A percentile compares a stretch with the other conserved stretches of the same genome.
Evolutionary conservation across 208 protist genomes (phyloP).

Genomic region (Hexamita inflata): DNA sequence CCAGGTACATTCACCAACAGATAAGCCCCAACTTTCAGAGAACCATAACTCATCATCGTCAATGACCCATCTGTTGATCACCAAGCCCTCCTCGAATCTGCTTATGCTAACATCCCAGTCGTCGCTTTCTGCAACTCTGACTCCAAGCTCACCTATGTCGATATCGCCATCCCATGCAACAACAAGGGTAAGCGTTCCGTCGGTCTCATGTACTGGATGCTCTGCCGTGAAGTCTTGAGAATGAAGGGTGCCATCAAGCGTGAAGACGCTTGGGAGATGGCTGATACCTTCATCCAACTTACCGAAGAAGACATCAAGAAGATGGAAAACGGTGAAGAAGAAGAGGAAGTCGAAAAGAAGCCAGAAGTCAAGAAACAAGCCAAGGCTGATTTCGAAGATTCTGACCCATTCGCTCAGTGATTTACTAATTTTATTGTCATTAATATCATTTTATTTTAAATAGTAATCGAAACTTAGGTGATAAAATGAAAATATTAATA

Average conservation of each 20-base stretch:
- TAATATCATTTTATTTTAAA: no score
- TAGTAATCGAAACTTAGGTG: no score
- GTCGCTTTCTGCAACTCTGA: conserved; percentile 96
- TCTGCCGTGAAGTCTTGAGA: conserved; percentile 86
- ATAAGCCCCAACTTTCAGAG: conserved; percentile 36
- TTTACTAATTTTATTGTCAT: no score
- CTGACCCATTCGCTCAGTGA: no score
- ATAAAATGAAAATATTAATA: no score
- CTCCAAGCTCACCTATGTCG: conserved; percentile 77
- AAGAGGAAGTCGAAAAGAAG: no score
- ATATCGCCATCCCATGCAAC: conserved; percentile 93
- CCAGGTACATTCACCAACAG: conserved; percentile 48
- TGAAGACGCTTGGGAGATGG: conserved; percentile 76
- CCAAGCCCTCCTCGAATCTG: conserved; percentile 67
- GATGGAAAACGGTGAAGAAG: no score
- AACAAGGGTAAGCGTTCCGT: conserved; percentile 79
- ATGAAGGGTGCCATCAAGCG: conserved; percentile 73
- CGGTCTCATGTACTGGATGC: conserved; percentile 94
- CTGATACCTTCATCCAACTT: no score
- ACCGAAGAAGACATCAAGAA: no score
- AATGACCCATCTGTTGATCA: conserved; percentile 39
- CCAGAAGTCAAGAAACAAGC: no score
- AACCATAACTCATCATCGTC: conserved; percentile 41
- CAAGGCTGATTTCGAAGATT: no score
- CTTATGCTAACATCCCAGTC: conserved; percentile 93